A percentile compares a stretch with the other conserved stretches of the same genome.
phyloP scores from a whole-genome alignment of 1,139 yeast genomes.

The Pichia inconspicua region DNA sequence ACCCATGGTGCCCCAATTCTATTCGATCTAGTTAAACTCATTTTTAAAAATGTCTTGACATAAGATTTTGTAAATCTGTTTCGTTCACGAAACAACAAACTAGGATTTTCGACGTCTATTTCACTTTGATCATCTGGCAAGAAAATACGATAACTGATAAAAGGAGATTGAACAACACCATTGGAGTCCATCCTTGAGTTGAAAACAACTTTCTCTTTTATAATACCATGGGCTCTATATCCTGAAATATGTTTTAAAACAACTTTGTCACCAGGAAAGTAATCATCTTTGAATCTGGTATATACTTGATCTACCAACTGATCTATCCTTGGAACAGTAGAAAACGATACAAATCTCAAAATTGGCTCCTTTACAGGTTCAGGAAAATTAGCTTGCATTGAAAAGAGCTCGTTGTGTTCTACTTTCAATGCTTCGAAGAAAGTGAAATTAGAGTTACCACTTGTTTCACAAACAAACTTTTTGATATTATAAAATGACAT shows the following conservation, averaged over 20 bases:
- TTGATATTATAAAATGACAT: constrained; percentile 65
- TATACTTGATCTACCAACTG: constrained; percentile 80
- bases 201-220: constrained; percentile 54
- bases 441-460: constrained; percentile 87
- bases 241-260: constrained; percentile 39
- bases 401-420: constrained; percentile 60
- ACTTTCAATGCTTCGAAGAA: constrained; percentile 81
- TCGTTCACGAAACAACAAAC: constrained; percentile 70
- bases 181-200: constrained; percentile 37
- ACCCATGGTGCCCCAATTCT: constrained; percentile 97
- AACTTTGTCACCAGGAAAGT: constrained; percentile 86
- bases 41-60: constrained; percentile 80
- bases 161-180: constrained; percentile 50
- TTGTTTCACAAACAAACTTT: constrained; percentile 89
- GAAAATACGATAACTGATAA: constrained; percentile 62
- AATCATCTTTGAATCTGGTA: constrained; percentile 67
- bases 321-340: constrained; percentile 77
- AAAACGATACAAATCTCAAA: constrained; percentile 73
- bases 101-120: constrained; percentile 60
- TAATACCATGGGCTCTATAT: constrained; percentile 36
- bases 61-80: constrained; percentile 84
- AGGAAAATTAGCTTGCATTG: constrained; percentile 78
- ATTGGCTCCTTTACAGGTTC: constrained; percentile 89
- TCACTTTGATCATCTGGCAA: constrained; percentile 12
- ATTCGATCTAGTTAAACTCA: constrained; percentile 72